These are phyloP conservation scores for Podospora pseudoanserina DNA, from an alignment of 495 filamentous ascomycete species.

Conservation along the genomic window DNA sequence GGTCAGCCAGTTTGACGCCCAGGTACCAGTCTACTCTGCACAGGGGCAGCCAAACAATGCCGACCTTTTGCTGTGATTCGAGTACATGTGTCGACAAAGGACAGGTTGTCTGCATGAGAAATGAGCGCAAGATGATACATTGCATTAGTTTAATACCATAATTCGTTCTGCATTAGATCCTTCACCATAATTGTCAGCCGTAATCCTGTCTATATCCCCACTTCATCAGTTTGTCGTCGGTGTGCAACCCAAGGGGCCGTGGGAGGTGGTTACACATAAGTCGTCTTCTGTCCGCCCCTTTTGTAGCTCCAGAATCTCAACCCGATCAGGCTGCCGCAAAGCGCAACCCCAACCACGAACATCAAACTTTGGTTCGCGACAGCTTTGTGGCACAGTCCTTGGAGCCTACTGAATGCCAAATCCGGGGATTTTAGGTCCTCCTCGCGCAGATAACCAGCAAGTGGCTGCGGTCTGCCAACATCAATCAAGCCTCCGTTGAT, in stretches of 20 bases:
- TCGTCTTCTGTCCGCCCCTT: background rate
- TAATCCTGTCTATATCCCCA: background rate
- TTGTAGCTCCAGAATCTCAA: background rate
- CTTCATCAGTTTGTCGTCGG: background rate
- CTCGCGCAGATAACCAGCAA: background rate
- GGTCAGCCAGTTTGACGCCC: conserved; percentile 63
- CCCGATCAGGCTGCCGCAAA: background rate
- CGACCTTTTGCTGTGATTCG: conserved; percentile 52
- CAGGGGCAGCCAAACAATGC: conserved; percentile 47
- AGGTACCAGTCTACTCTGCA: conserved; percentile 55
- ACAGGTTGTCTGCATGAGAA: background rate
- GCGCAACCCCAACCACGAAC: background rate
- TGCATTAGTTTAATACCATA: background rate
- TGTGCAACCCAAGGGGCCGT: too few relatives aligned
- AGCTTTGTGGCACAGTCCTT: background rate
- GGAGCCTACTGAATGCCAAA: background rate
- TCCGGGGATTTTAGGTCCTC: background rate
- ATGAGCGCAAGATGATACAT: background rate
- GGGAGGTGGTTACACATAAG: background rate
- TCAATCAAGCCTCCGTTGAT: conserved; percentile 35
- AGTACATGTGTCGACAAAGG: background rate
- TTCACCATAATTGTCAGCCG: background rate
- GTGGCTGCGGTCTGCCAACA: background rate
- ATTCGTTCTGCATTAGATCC: too few relatives aligned
- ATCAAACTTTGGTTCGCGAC: background rate